Percentiles rank a stretch among this genome's conserved stretches.
Evolutionary conservation across 345 rosid species (phyloP).

Genomic region (Rhizophora apiculata): DNA sequence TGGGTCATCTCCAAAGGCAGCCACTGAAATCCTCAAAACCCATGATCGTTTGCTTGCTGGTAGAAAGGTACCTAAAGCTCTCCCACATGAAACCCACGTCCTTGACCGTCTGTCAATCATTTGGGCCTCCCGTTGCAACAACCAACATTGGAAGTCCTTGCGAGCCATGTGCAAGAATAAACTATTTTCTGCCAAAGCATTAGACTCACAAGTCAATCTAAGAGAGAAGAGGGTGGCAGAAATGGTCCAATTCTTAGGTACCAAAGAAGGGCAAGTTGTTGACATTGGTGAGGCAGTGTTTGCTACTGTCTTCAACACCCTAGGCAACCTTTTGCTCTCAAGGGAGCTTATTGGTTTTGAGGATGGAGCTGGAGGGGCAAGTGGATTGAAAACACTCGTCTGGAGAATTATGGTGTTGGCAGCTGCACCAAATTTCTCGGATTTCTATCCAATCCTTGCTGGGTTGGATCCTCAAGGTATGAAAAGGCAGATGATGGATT

Average conservation of each 20-base stretch:
- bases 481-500: not conserved
- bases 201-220: constrained; percentile 6
- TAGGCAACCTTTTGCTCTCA: constrained; percentile 12
- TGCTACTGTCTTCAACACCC: constrained; percentile 6
- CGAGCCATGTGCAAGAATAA: constrained; percentile 11
- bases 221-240: constrained; percentile 16
- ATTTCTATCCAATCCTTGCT: constrained; percentile 11
- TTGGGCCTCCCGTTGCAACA: constrained; percentile 2
- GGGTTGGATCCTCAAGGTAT: constrained; percentile 17
- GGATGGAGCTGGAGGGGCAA: not conserved
- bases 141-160: not conserved
- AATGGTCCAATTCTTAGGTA: constrained; percentile 8
- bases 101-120: constrained; percentile 3
- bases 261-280: constrained; percentile 11
- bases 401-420: not conserved
- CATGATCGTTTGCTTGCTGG: constrained; percentile 17
- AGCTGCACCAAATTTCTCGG: not conserved
- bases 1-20: constrained; percentile 10
- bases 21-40: constrained; percentile 19
- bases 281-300: constrained; percentile 14
- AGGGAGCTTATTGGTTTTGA: constrained; percentile 3
- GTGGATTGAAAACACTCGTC: not conserved
- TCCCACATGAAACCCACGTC: not conserved
- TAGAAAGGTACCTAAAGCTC: not conserved
- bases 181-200: constrained; percentile 19